Evolutionary conservation across 1,139 yeast genomes (phyloP).

Genomic region (Blastobotrys indianensis): DNA sequence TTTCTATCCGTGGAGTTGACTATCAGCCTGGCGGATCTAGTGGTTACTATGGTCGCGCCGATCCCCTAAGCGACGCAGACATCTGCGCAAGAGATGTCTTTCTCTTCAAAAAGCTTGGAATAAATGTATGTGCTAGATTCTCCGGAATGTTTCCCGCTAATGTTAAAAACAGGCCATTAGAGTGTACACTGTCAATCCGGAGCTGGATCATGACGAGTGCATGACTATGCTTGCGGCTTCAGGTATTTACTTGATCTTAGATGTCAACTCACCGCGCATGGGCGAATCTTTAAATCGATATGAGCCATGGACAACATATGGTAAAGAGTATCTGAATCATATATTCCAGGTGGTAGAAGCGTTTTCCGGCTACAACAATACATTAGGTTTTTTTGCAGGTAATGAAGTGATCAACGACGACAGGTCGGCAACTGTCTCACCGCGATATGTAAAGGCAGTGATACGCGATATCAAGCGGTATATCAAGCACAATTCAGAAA

Average conservation of each 20-base stretch:
- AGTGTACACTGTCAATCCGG: slow-evolving; percentile 80
- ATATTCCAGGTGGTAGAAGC: slow-evolving; percentile 76
- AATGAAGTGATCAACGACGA: slow-evolving; percentile 85
- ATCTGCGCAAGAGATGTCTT: slow-evolving; percentile 69
- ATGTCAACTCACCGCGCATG: slow-evolving; percentile 80
- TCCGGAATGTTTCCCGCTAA: neutral
- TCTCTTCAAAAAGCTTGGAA: slow-evolving; percentile 68
- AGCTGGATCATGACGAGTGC: slow-evolving; percentile 78
- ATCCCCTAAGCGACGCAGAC: slow-evolving; percentile 68
- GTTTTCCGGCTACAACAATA: slow-evolving; percentile 78
- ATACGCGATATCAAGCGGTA: slow-evolving; percentile 79
- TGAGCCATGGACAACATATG: slow-evolving; percentile 86
- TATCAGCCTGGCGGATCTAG: slow-evolving; percentile 91
- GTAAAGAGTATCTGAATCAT: slow-evolving; percentile 60
- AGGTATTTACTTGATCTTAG: slow-evolving; percentile 84
- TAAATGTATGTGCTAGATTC: slow-evolving; percentile 45
- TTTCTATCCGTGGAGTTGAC: slow-evolving; percentile 73
- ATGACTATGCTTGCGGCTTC: slow-evolving; percentile 89
- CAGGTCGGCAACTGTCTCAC: slow-evolving; percentile 43
- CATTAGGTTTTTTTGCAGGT: slow-evolving; percentile 91
- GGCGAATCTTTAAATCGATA: slow-evolving; percentile 77
- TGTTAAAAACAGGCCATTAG: slow-evolving; percentile 55
- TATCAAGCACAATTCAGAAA: slow-evolving; percentile 51
- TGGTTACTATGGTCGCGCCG: slow-evolving; percentile 44
- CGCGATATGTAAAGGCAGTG: slow-evolving; percentile 72